Percentiles rank a stretch among this genome's conserved stretches.
These are phyloP conservation scores for Suillus brevipes DNA, from an alignment of 768 basidiomycete genomes.

Conservation along the genomic window DNA sequence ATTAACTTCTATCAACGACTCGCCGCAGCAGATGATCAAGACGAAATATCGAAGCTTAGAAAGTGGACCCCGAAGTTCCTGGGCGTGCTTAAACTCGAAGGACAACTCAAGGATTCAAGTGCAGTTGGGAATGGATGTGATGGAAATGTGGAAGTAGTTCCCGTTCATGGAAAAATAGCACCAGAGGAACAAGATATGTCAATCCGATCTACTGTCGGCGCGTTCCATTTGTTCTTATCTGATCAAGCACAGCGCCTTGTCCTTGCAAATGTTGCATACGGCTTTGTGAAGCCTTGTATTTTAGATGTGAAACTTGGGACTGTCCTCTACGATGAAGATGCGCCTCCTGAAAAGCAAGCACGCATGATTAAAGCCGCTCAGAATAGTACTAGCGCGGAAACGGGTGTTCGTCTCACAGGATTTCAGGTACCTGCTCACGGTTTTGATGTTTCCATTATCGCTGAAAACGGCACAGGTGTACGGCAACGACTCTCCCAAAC, in stretches of 20 bases:
- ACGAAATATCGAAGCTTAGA: slow-evolving; percentile 39
- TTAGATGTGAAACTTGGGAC: slow-evolving; percentile 95
- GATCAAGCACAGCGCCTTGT: slow-evolving; percentile 64
- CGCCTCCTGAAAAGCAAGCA: slow-evolving; percentile 69
- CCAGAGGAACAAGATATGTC: slow-evolving; percentile 47
- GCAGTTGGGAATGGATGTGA: slow-evolving; percentile 12
- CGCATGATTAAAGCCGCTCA: slow-evolving; percentile 75
- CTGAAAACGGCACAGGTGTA: slow-evolving; percentile 55
- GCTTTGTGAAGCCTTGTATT: slow-evolving; percentile 80
- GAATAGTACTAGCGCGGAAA: slow-evolving; percentile 69
- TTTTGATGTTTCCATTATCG: slow-evolving; percentile 3
- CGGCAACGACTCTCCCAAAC: slow-evolving; percentile 54
- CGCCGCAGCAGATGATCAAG: slow-evolving; percentile 34
- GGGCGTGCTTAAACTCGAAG: slow-evolving; percentile 79
- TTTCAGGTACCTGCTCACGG: slow-evolving; percentile 65
- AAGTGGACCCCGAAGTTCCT: slow-evolving; percentile 74
- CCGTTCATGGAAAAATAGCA: slow-evolving; percentile 22
- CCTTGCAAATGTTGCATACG: slow-evolving; percentile 76
- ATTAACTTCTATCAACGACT: slow-evolving; percentile 69
- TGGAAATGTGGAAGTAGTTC: slow-evolving; percentile 8
- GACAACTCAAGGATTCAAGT: slow-evolving; percentile 28
- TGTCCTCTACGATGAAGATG: slow-evolving; percentile 71
- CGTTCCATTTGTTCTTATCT: slow-evolving; percentile 1
- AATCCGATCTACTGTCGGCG: not conserved
- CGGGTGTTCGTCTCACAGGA: slow-evolving; percentile 83